Conservation (phyloP, 192 early-diverging fungal genomes). For the Backusella tuberculispora region DNA sequence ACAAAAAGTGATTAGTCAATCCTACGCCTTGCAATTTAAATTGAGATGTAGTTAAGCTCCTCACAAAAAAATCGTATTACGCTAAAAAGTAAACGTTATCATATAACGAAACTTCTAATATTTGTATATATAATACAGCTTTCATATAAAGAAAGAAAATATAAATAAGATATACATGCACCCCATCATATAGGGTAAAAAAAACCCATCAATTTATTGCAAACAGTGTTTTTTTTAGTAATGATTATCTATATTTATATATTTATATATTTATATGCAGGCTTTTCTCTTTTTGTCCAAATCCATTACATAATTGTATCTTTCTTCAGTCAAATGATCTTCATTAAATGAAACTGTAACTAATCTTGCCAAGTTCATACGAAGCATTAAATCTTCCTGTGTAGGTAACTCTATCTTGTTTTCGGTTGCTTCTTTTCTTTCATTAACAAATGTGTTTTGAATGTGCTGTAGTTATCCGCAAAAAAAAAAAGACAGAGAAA, state of each 20-base stretch:
- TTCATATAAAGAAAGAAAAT: background rate
- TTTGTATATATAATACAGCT: no score
- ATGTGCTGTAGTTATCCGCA: constrained; percentile 35
- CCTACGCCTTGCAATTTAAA: no score
- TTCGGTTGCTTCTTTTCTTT: constrained; percentile 37
- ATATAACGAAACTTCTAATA: no score
- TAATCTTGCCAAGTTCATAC: constrained; percentile 47
- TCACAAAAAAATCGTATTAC: no score
- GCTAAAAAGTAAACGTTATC: no score
- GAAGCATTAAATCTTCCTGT: constrained; percentile 46
- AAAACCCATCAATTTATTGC: background rate
- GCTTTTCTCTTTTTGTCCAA: constrained; percentile 35
- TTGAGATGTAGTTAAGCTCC: no score
- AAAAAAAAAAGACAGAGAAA: background rate
- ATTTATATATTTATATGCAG: background rate
- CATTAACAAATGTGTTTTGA: constrained; percentile 45
- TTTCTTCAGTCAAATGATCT: constrained; percentile 35
- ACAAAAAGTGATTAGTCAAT: background rate
- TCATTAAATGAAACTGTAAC: constrained; percentile 47
- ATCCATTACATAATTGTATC: constrained; percentile 41
- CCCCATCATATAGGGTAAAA: background rate
- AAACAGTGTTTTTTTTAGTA: background rate
- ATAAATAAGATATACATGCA: background rate
- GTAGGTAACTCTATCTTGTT: constrained; percentile 28
- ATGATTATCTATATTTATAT: background rate